Percentiles rank a stretch among this genome's conserved stretches.
Evolutionary conservation across 345 rosid species (phyloP).

Genomic region (Alliaria petiolata): DNA sequence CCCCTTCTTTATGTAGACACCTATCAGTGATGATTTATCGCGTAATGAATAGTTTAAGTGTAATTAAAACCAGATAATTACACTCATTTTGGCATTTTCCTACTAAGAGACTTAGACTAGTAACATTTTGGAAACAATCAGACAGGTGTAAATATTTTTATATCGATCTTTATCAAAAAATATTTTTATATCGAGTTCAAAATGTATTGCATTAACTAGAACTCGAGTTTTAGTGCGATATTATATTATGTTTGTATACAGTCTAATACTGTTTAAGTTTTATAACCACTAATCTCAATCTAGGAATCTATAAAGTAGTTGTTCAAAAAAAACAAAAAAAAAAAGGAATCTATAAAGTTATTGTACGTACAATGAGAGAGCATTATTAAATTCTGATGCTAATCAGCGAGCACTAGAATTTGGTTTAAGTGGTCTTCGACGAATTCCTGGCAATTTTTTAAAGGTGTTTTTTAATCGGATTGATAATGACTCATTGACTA

Average conservation of each 20-base stretch:
- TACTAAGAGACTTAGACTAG: too few species aligned
- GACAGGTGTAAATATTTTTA: background rate
- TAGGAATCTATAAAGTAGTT: too few species aligned
- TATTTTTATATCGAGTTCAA: too few species aligned
- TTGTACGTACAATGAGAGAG: background rate
- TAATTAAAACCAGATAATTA: too few species aligned
- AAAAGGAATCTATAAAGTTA: background rate
- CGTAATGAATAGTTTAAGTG: too few species aligned
- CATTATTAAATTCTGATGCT: constrained; percentile 1
- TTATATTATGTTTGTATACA: background rate
- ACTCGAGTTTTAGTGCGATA: background rate
- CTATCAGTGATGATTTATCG: background rate
- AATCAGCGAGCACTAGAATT: constrained; percentile 4
- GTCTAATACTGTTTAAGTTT: background rate
- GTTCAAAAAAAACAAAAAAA: too few species aligned
- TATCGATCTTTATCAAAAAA: too few species aligned
- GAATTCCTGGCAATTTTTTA: background rate
- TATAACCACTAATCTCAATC: constrained; percentile 5
- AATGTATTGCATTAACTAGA: background rate
- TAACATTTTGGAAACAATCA: background rate
- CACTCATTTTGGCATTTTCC: too few species aligned
- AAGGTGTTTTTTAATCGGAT: background rate
- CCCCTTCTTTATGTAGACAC: background rate
- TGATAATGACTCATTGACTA: constrained; percentile 6
- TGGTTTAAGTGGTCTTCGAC: background rate